These are phyloP conservation scores for Lachancea mirantina DNA, from an alignment of 805 yeast genomes.

Conservation along the genomic window DNA sequence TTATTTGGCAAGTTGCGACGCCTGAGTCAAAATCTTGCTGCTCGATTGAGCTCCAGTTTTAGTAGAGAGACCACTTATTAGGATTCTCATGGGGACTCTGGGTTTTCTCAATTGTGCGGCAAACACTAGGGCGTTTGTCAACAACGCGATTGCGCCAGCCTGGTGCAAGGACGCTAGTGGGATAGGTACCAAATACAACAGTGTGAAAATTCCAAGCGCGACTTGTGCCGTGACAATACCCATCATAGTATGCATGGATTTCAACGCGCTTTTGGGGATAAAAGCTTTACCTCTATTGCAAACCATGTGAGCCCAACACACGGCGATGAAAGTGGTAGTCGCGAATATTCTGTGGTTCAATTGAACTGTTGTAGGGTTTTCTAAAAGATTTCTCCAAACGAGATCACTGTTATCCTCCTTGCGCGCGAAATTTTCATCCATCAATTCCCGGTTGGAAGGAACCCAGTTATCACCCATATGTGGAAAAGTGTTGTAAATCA, in stretches of 20 bases:
- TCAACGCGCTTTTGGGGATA: slow-evolving; percentile 53
- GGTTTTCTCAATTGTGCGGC: slow-evolving; percentile 55
- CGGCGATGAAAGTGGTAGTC: slow-evolving; percentile 64
- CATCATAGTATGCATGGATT: slow-evolving; percentile 58
- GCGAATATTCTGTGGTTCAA: slow-evolving; percentile 84
- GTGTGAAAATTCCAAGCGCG: slow-evolving; percentile 76
- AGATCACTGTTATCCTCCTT: slow-evolving; percentile 61
- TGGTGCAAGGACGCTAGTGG: slow-evolving; percentile 94
- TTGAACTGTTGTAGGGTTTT: slow-evolving; percentile 95
- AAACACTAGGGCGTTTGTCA: slow-evolving; percentile 68
- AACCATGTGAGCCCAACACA: slow-evolving; percentile 64
- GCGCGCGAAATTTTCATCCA: slow-evolving; percentile 68
- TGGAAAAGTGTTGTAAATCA: slow-evolving; percentile 93
- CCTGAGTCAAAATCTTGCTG: slow-evolving; percentile 32
- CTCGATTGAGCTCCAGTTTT: slow-evolving; percentile 24
- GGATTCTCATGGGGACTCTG: slow-evolving; percentile 35
- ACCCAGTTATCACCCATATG: slow-evolving; percentile 83
- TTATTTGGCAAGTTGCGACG: slow-evolving; percentile 27
- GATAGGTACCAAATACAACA: slow-evolving; percentile 83
- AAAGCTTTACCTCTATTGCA: slow-evolving; percentile 47
- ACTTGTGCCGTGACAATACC: slow-evolving; percentile 83
- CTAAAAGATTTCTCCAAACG: slow-evolving; percentile 88
- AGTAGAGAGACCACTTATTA: slow-evolving; percentile 31
- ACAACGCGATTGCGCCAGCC: slow-evolving; percentile 87
- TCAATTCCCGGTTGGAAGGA: slow-evolving; percentile 72